Conservation (phyloP, 2,329 filamentous ascomycete species). For the Aspergillus fischeri region DNA sequence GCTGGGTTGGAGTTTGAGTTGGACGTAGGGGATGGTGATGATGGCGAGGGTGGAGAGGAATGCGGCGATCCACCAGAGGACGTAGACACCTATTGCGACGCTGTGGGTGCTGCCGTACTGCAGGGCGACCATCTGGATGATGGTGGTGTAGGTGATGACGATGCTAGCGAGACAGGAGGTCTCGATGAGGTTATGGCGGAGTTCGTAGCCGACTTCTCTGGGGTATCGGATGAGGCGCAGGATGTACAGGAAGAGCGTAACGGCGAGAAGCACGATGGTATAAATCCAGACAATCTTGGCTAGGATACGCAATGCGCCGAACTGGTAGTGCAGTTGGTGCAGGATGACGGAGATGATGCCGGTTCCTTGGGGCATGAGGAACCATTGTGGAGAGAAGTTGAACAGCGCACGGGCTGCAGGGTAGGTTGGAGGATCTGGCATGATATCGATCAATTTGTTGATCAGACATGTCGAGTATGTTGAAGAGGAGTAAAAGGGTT, state of each 20-base stretch:
- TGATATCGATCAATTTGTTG: not conserved
- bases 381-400: conserved; percentile 36
- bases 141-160: conserved; percentile 33
- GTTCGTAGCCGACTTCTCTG: conserved; percentile 24
- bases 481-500: too few relatives aligned
- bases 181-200: conserved; percentile 31
- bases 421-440: not conserved
- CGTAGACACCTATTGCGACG: conserved; percentile 27
- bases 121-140: conserved; percentile 49
- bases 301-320: conserved; percentile 33
- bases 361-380: conserved; percentile 38
- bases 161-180: conserved; percentile 38
- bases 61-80: conserved; percentile 42
- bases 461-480: too few relatives aligned
- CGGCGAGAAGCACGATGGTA: conserved; percentile 30
- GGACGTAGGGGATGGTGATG: conserved; percentile 33
- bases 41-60: conserved; percentile 29
- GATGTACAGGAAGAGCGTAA: conserved; percentile 28
- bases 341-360: conserved; percentile 35
- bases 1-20: conserved; percentile 34
- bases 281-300: conserved; percentile 39
- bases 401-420: conserved; percentile 21
- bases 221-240: conserved; percentile 31
- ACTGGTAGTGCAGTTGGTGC: conserved; percentile 39
- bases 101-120: conserved; percentile 21